Base-by-base conservation (phyloP, 345 rosid species). In the Microcos paniculata region DNA sequence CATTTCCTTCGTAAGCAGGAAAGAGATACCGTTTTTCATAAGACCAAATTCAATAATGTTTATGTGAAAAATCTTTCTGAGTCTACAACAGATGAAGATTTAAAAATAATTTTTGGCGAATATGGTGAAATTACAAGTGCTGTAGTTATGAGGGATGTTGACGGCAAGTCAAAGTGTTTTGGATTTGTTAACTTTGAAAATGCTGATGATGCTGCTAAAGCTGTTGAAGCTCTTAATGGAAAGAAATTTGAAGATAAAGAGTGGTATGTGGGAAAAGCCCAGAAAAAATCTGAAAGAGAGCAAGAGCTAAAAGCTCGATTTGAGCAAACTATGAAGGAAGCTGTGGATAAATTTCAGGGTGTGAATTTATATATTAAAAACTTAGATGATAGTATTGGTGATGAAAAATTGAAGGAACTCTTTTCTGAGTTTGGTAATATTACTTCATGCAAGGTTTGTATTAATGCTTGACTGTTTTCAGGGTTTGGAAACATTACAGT, bases 181-280 rank as follows among this genome's bases (percentile, higher is more conserved):
- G 98, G 99, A 75, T 95, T 95, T 82, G 97, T 93, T 42, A 95
- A 95, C 77, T 95, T 87, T 74, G 96, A 95, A 78, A 83, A 83
- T 84, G 65, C 86, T 6, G 96, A 90, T 71, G 94, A 86, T 62
- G 98, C 98, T 71, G 94, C 93, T 64, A 84, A 48, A 78, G 94
- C 99, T 81, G 98, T 88, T 68, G 97, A 91, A 51, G 89, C 93
- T 67, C 85, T 95, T 35, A 93, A 95, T 78, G 96, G 99, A 31
- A 91, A 83, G 78, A 93, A 84, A 70, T 40, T 86, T 76, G 98
- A 95, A 7, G 98, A 91, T 23, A 93, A 91, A 81, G 99, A 93
- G 85, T 91, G 92, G 97, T 95, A 84, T 83, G 99, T 91, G 66
- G 99, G 99, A 40, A 93, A 87, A 86, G 99, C 99, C 23, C 93